Evolutionary conservation across 257 asterid species (phyloP), one percentile per base, ranked within the genome.

Genomic region (Przewalskia tangutica): DNA sequence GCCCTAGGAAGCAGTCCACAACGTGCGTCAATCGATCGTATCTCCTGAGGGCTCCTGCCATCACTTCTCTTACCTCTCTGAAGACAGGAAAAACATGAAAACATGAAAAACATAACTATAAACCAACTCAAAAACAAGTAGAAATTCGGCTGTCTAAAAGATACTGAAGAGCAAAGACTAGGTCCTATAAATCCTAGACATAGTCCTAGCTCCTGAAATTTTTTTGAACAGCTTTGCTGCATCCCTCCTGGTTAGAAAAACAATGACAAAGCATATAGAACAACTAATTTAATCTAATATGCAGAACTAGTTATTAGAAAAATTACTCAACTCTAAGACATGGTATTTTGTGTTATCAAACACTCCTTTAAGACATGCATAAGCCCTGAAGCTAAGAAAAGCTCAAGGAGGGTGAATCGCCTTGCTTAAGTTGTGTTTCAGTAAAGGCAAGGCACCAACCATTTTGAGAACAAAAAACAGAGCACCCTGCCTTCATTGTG

Each of bases 1-100:
- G 94, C 98, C 86, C 99, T 90, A 32, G 98, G 99, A 87, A 95
- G 98, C 83, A 92, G 86, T 42, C 98, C 97, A 88, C 99, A 94
- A 62, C 90, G 80, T 73, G 99, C 93, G 83, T 78, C 91, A 68
- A 95, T 95, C 34, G 81, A 84, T 70, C 99, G 92, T 84, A 95
- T 81, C 82, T 95, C 98, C 83, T 85, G 91, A 54, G 94, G 91
- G 60, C 84, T 89, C 88, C 99, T 91, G 38, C 97, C 98, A 75
- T 95, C 99, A 75, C 99, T 94, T 89, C 99, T 88, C 89, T 87
- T 94, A 81, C 99, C 99, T 54, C 90, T 97, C 98, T 95, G 86
- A 44, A 40, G 60, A 51, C 66, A 83, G 20, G 17, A 1, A 73
- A 68, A n/a, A 55, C 23, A 80, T 6, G 60, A 73, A 68, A n/a